Conservation (phyloP, 148 eudicot genomes). For the Spergularia bocconei region DNA sequence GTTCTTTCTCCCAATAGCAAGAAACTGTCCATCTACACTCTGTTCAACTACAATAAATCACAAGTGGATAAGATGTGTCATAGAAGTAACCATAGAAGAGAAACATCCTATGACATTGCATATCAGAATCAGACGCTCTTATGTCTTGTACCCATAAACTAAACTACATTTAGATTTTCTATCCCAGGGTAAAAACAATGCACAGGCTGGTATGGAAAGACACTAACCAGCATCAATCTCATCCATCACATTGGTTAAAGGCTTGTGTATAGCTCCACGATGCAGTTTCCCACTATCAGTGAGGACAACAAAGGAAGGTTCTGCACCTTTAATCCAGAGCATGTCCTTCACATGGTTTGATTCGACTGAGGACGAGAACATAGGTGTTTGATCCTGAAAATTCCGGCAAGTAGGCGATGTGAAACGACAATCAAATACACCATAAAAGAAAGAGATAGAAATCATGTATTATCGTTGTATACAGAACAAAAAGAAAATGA, state of each 20-base stretch:
- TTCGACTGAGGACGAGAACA: slow-evolving; percentile 53
- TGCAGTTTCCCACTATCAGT: slow-evolving; percentile 50
- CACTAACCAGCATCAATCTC: slow-evolving; percentile 76
- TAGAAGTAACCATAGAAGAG: neutral
- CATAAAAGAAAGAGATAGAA: neutral
- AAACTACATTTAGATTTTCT: neutral
- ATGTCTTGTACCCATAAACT: slow-evolving; percentile 3
- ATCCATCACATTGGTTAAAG: slow-evolving; percentile 53
- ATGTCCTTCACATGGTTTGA: slow-evolving; percentile 65
- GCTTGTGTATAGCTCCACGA: slow-evolving; percentile 51
- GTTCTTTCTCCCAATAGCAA: slow-evolving; percentile 69
- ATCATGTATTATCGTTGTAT: neutral
- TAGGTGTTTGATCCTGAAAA: slow-evolving; percentile 54
- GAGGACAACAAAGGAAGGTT: slow-evolving; percentile 53
- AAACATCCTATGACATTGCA: neutral
- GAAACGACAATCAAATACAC: neutral
- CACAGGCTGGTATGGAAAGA: neutral
- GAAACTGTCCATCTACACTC: slow-evolving; percentile 55
- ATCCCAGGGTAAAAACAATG: neutral
- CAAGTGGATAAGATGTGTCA: neutral
- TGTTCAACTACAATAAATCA: slow-evolving; percentile 61
- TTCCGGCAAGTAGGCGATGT: slow-evolving; percentile 3
- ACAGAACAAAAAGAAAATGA: neutral
- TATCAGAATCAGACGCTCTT: neutral
- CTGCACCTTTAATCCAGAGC: slow-evolving; percentile 57